These are phyloP conservation scores for Globisporangium paddicum DNA, from an alignment of 352 stramenopile genomes.

Conservation along the genomic window DNA sequence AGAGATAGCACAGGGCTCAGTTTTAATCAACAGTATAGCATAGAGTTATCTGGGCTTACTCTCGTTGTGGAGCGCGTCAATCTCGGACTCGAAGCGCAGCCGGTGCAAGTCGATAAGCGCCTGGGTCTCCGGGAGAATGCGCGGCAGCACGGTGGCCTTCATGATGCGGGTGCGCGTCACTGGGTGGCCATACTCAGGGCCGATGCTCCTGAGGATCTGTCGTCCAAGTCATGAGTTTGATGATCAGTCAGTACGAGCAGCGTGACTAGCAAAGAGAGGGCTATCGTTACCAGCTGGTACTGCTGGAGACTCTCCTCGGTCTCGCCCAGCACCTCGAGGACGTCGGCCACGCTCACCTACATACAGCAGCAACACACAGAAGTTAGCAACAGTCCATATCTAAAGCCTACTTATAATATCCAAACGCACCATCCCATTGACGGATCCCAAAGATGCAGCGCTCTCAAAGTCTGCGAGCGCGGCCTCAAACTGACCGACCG, in stretches of 20 bases:
- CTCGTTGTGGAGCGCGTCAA: conserved; percentile 30
- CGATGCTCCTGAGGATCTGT: conserved; percentile 25
- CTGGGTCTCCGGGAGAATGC: conserved; percentile 50
- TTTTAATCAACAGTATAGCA: background rate
- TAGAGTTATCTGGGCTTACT: conserved; percentile 20
- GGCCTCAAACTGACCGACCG: conserved; percentile 47
- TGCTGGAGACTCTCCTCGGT: conserved; percentile 43
- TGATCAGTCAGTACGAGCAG: background rate
- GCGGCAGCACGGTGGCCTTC: conserved; percentile 57
- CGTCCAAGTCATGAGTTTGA: too few species aligned
- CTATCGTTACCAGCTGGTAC: conserved; percentile 39
- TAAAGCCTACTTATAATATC: too few species aligned
- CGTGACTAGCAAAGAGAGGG: background rate
- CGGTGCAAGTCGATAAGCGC: conserved; percentile 44
- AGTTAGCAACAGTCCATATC: background rate
- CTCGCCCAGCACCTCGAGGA: conserved; percentile 55
- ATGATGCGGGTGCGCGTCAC: conserved; percentile 47
- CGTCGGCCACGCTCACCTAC: conserved; percentile 50
- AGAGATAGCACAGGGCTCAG: background rate
- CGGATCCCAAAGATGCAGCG: conserved; percentile 32
- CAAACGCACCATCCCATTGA: conserved; percentile 43
- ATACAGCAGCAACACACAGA: conserved; percentile 1
- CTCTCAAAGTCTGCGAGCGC: conserved; percentile 53
- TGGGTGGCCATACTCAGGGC: conserved; percentile 17
- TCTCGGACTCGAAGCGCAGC: conserved; percentile 31